phyloP scores from a whole-genome alignment of 2,329 filamentous ascomycete species.

The Scytalidium sp. region DNA sequence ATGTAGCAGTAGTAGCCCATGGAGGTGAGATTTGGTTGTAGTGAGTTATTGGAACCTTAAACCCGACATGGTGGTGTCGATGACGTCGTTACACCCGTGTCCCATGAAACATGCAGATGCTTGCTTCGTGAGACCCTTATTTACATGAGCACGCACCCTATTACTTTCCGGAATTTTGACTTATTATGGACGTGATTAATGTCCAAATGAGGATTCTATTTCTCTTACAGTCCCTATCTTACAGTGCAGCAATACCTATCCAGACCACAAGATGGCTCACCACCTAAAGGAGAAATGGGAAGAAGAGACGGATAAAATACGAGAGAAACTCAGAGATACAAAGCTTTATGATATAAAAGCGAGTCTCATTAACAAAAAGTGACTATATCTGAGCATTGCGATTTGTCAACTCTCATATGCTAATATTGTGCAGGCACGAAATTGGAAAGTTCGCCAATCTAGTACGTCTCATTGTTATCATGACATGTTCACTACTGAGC shows the following conservation, averaged over 20 bases:
- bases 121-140: neutral
- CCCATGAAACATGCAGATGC: neutral
- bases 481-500: slow-evolving; percentile 1
- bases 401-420: neutral
- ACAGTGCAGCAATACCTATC: too few species aligned
- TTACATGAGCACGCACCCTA: neutral
- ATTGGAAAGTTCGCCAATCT: slow-evolving; percentile 63
- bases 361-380: slow-evolving; percentile 58
- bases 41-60: neutral
- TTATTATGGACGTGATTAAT: neutral
- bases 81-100: neutral
- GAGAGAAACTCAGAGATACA: slow-evolving; percentile 51
- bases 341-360: slow-evolving; percentile 57
- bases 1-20: neutral
- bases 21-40: neutral
- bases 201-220: neutral
- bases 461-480: slow-evolving; percentile 34
- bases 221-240: too few species aligned
- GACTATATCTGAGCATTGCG: slow-evolving; percentile 8
- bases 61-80: neutral
- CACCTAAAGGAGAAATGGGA: slow-evolving; percentile 45
- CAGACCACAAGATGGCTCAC: neutral
- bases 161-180: too few species aligned
- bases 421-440: slow-evolving; percentile 41
- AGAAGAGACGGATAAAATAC: slow-evolving; percentile 40